phyloP scores from a whole-genome alignment of 2,329 filamentous ascomycete species.

The Diaporthe sp. region DNA sequence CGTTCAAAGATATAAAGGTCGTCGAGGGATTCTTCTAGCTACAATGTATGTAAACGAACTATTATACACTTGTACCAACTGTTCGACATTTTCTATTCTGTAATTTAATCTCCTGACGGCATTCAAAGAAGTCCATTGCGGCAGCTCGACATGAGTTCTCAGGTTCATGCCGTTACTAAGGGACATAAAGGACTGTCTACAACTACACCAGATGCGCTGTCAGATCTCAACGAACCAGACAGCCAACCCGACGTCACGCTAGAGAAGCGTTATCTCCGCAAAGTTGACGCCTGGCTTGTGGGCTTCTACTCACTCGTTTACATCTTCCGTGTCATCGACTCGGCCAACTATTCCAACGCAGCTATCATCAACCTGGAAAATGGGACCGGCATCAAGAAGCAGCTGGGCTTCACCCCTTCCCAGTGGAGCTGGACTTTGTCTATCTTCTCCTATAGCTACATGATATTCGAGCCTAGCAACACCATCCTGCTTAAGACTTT shows the following conservation, averaged over 20 bases:
- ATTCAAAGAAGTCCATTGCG: background rate
- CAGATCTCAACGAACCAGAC: background rate
- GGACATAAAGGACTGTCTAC: background rate
- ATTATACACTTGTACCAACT: no score
- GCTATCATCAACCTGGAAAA: constrained; percentile 15
- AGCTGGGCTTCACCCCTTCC: constrained; percentile 13
- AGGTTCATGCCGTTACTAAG: background rate
- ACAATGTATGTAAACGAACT: background rate
- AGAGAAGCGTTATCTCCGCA: background rate
- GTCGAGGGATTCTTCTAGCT: background rate
- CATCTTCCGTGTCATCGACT: constrained; percentile 19
- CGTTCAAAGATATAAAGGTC: background rate
- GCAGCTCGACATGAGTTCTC: background rate
- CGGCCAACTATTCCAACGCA: constrained; percentile 17
- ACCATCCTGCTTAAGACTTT: constrained; percentile 7
- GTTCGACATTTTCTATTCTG: background rate
- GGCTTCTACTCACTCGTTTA: constrained; percentile 20
- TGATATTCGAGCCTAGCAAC: constrained; percentile 16
- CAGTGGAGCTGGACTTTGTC: constrained; percentile 19
- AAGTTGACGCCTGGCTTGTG: constrained; percentile 18
- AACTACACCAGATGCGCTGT: background rate
- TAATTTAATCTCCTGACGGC: background rate
- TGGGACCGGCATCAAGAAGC: constrained; percentile 16
- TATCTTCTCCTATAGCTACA: constrained; percentile 14
- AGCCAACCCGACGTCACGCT: background rate